Percentiles rank a stretch among this genome's conserved stretches.
These are phyloP conservation scores for Eragrostis nindensis DNA, from an alignment of 176 grass and related monocot species.

Conservation along the genomic window DNA sequence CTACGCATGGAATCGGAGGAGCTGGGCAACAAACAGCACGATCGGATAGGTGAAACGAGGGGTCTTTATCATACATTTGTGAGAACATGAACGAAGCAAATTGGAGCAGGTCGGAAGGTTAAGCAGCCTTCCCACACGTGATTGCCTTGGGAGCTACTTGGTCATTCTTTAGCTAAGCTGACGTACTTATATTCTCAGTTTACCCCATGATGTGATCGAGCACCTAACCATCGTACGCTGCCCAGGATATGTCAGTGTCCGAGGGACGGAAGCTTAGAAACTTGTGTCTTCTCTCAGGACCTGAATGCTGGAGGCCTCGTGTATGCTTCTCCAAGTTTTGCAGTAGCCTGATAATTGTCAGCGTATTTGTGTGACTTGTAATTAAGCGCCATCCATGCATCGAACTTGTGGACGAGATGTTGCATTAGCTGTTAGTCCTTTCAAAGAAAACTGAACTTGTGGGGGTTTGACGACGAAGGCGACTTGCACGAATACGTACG, in stretches of 20 bases:
- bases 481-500: neutral
- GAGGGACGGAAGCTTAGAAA: neutral
- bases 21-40: neutral
- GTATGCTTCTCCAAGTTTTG: neutral
- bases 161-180: no score
- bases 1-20: neutral
- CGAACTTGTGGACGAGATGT: neutral
- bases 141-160: no score
- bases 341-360: no score
- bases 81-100: no score
- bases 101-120: no score
- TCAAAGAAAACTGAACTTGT: neutral
- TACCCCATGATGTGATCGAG: neutral
- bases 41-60: conserved; percentile 10
- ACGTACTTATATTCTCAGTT: no score
- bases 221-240: neutral
- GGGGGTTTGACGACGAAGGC: neutral
- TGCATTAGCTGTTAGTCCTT: no score
- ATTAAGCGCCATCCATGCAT: no score
- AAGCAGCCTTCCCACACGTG: no score
- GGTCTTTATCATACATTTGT: no score
- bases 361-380: neutral
- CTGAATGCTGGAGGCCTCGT: no score
- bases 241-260: neutral
- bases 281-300: no score